Evolutionary conservation across 768 basidiomycete species (phyloP).

Genomic region (Suillus clintonianus): DNA sequence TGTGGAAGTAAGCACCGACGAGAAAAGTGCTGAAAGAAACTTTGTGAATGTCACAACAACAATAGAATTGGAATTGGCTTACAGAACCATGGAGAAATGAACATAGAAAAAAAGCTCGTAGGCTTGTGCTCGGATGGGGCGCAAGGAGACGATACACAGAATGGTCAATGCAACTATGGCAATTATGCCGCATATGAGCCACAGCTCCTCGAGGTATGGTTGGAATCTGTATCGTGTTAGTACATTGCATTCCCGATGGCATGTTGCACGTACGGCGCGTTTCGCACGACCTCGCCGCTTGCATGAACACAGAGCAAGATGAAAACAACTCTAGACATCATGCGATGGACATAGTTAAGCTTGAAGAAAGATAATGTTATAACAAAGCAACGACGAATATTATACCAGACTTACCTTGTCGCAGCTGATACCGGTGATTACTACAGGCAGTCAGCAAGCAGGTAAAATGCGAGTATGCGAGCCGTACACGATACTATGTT

Average conservation of each 20-base stretch:
- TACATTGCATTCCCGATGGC: neutral
- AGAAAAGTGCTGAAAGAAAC: conserved; percentile 29
- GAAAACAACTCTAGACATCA: conserved; percentile 43
- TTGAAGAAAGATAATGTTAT: conserved; percentile 7
- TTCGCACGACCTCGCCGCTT: conserved; percentile 36
- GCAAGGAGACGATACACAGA: conserved; percentile 43
- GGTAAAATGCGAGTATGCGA: neutral
- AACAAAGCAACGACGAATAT: neutral
- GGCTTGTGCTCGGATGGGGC: conserved; percentile 43
- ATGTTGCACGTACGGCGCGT: neutral
- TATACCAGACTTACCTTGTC: conserved; percentile 41
- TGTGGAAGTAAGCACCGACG: conserved; percentile 33
- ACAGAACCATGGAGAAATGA: conserved; percentile 45
- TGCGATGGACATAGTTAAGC: conserved; percentile 44
- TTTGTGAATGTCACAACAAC: neutral
- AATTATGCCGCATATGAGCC: conserved; percentile 29
- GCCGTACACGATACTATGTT: conserved; percentile 47
- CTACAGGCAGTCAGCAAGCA: conserved; percentile 27
- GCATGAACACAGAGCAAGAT: conserved; percentile 51
- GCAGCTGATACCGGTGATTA: conserved; percentile 52
- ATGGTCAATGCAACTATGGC: conserved; percentile 41
- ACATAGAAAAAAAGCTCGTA: conserved; percentile 52
- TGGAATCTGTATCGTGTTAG: conserved; percentile 4
- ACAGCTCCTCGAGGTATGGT: conserved; percentile 10
- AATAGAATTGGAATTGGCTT: conserved; percentile 11